Evolutionary conservation across 192 early-diverging fungal species (phyloP), one percentile per base, ranked within the genome.

Genomic region (Dimargaris verticillata): DNA sequence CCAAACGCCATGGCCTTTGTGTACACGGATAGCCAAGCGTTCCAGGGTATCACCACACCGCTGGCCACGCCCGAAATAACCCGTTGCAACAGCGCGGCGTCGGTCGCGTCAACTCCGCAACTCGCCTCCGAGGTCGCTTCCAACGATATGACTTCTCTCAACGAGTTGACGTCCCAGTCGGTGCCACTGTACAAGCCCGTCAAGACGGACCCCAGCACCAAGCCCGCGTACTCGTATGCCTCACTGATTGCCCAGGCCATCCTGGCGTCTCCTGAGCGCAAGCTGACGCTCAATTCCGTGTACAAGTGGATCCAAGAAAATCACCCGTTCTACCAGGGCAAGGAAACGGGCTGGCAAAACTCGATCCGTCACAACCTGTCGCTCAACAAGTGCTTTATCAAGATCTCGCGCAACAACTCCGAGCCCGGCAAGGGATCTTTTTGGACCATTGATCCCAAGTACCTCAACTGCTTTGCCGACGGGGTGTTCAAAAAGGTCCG

Each of bases 381-480:
- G 6, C 76, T 89, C 42, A 89, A 89, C 68, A 86, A 85, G 60
- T 74, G 71, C n/a, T 92, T 92, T 74, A 77, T 87, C 25, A 78
- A 83, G 52, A 80, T 89, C 6, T 76, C 85, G 22, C 75, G 88
- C 15, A 70, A 84, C 2, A 77, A 79, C 63, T 81, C 80, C 42
- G 92, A 95, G 68, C 85, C 87, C 14, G 93, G 93, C n/a, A 96
- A 96, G 69, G 93, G 93, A 10, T 87, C 90, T 38, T 93, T 88
- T 66, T 95, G 92, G 94, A 85, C 92, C 5, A 87, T 95, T 55
- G 90, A 91, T 63, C 74, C 80, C 46, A 73, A 65, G n/a, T 78
- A 71, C 58, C 80, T 82, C 67, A 66, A 65, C 41, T 82, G 86
- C 71, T 84, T 86, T 59, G 60, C 70, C 11, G 82, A 86, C 66